phyloP scores from a whole-genome alignment of 164 flowering plant species.

The Amborella trichopoda region DNA sequence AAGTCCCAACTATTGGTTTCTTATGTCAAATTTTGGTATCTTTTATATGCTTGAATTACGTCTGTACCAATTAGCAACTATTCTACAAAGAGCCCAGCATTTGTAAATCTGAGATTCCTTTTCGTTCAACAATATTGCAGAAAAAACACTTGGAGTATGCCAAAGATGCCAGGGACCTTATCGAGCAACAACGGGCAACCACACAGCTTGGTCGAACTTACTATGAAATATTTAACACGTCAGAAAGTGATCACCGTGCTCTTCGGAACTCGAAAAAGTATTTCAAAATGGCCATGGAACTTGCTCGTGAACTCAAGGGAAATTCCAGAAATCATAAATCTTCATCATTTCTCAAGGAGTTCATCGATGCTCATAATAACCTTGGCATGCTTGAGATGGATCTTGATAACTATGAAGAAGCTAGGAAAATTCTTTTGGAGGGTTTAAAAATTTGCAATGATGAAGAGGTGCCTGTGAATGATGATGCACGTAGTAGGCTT shows the following conservation, averaged over 20 bases:
- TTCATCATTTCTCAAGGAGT: conserved; percentile 61
- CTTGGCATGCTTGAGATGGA: conserved; percentile 92
- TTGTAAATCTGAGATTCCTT: no score
- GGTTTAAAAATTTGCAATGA: conserved; percentile 81
- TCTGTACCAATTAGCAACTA: no score
- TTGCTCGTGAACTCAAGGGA: conserved; percentile 53
- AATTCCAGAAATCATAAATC: conserved; percentile 22
- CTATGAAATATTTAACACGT: conserved; percentile 61
- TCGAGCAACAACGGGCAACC: conserved; percentile 91
- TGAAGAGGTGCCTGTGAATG: conserved; percentile 66
- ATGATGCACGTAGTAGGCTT: conserved; percentile 77
- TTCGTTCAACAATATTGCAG: conserved; percentile 22
- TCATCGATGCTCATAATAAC: conserved; percentile 86
- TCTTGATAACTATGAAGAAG: conserved; percentile 75
- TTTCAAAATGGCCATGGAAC: conserved; percentile 69
- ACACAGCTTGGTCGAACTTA: conserved; percentile 96
- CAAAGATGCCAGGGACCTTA: conserved; percentile 46
- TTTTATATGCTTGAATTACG: no score
- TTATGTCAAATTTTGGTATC: no score
- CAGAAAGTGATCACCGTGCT: conserved; percentile 54
- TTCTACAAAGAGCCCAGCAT: no score
- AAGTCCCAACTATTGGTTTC: no score
- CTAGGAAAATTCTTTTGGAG: conserved; percentile 40
- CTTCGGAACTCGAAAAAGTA: conserved; percentile 74
- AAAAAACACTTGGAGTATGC: conserved; percentile 87